Base-by-base conservation (phyloP, 768 basidiomycete genomes). In the Lentinula boryana region DNA sequence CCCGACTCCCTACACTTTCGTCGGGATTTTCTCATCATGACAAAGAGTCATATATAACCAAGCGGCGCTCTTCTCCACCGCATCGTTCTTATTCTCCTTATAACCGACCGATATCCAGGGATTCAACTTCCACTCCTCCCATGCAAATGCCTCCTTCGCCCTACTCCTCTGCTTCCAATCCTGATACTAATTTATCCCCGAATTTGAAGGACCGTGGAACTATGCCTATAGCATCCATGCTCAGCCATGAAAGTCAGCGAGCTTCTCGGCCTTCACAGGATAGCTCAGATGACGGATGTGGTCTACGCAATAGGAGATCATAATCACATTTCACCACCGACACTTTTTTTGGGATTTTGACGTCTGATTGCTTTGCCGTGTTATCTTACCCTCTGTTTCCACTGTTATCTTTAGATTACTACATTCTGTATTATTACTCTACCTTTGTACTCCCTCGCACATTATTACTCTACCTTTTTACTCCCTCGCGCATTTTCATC, bases 191-290 rank as follows among this genome's bases (percentile, higher is more conserved):
- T 63, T 86, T 82, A 66, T 90, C 88, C 1, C 88, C 88, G 48
- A 82, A 86, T 52, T 35, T 32, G 18, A 58, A 38, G 57, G 85
- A 88, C 58, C 78, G 86, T 60, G 83, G 83, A 15, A 86, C 87
- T 40, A 92, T 92, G 90, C 85, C 88, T 48, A 91, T 93, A 65
- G 89, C 87, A 31, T 88, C 88, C 1, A 73, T 93, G 33, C 78
- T 91, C 21, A 16, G 55, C 13, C 15, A 36, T 10, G 27, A 56
- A 21, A 32, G 18, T 13, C 35, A 23, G 21, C 54, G 36, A 15
- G 5, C 10, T 13, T 40, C 38, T 12, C 38, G 23, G 23, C 5
- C 12, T 21, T 43, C 54, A n/a, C n/a, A 56, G 55, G 15, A 5
- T 35, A 36, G 13, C 12, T 36, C 53, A 36, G 53, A 35, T 5